Percentiles rank a stretch among this genome's conserved stretches.
phyloP scores from a whole-genome alignment of 177 flowering plant species.

The Tripterygium wilfordii region DNA sequence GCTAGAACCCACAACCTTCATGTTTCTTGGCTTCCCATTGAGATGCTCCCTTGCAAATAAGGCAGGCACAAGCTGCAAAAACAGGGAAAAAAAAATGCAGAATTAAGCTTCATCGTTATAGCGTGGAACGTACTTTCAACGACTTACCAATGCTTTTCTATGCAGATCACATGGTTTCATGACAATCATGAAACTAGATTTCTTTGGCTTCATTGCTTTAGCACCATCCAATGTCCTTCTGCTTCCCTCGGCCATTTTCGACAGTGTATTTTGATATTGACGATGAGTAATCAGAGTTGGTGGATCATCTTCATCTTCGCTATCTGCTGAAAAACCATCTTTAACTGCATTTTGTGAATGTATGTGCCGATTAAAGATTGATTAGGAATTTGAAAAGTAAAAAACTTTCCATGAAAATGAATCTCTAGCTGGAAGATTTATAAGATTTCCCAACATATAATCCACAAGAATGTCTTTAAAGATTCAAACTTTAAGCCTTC shows the following conservation, averaged over 20 bases:
- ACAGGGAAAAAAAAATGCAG: neutral
- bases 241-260: no score
- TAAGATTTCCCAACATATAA: no score
- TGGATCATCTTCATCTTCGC: conserved; percentile 1
- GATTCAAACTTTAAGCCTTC: no score
- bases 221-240: conserved; percentile 2
- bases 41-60: neutral
- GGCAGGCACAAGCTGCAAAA: neutral
- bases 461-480: no score
- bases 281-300: no score
- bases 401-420: no score
- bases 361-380: no score
- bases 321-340: no score
- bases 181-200: neutral
- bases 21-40: neutral
- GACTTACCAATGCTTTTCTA: neutral
- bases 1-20: neutral
- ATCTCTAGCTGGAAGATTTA: no score
- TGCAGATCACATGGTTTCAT: neutral
- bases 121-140: neutral
- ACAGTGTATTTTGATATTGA: no score
- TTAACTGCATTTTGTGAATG: no score
- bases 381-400: no score
- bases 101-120: neutral
- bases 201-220: neutral